Conservation (phyloP, 225 moss, liverwort and hornwort genomes). For the Lunularia cruciata region DNA sequence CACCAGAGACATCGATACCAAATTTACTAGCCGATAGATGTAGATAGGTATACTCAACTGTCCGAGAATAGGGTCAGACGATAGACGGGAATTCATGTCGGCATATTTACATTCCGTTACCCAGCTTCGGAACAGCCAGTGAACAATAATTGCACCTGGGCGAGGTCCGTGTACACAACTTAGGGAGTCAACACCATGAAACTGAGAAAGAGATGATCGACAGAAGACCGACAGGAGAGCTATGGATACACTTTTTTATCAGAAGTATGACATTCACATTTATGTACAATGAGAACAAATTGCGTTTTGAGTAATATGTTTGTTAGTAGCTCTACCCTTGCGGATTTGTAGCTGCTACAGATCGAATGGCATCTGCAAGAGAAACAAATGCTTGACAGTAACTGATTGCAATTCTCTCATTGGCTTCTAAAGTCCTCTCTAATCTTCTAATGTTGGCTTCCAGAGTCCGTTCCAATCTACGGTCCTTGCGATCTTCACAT, state of each 20-base stretch:
- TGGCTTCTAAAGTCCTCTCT: constrained; percentile 43
- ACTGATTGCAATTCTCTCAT: constrained; percentile 43
- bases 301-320: background rate
- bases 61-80: no score
- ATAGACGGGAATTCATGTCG: no score
- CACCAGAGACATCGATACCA: no score
- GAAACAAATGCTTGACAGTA: constrained; percentile 48
- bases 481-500: constrained; percentile 45
- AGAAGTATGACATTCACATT: constrained; percentile 23
- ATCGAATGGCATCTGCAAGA: constrained; percentile 46
- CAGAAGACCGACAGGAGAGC: background rate
- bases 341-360: constrained; percentile 31
- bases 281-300: constrained; percentile 32
- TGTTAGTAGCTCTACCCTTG: constrained; percentile 30
- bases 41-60: no score
- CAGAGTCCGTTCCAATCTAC: constrained; percentile 41
- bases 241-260: background rate
- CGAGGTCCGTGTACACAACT: no score
- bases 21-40: no score
- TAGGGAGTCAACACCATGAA: no score
- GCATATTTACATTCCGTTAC: no score
- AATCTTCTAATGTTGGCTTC: constrained; percentile 44
- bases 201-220: no score
- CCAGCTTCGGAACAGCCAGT: no score
- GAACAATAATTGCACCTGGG: no score